These are phyloP conservation scores for Lactuca saligna DNA, from an alignment of 129 eudicot species.

Conservation along the genomic window DNA sequence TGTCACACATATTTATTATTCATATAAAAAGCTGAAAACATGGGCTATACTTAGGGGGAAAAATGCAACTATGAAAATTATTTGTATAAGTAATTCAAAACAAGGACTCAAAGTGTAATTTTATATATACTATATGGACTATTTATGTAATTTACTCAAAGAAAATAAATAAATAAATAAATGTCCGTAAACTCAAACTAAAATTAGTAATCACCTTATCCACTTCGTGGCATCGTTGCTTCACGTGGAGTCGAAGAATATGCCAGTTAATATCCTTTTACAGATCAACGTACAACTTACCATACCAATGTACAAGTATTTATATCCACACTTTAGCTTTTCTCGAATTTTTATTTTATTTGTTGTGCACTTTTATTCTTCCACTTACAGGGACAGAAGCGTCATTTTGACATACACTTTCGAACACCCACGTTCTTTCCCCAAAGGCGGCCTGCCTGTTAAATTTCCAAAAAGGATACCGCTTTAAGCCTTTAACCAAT, in stretches of 20 bases:
- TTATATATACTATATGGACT: background rate
- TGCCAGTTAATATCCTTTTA: slow-evolving; percentile 29
- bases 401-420: slow-evolving; percentile 35
- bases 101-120: background rate
- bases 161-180: background rate
- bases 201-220: slow-evolving; percentile 28
- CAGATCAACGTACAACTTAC: slow-evolving; percentile 32
- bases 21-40: too few species aligned
- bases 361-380: slow-evolving; percentile 18
- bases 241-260: slow-evolving; percentile 35
- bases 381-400: slow-evolving; percentile 25
- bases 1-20: too few species aligned
- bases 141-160: background rate
- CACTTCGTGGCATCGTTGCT: slow-evolving; percentile 21
- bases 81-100: too few species aligned
- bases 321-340: background rate
- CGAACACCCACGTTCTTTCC: slow-evolving; percentile 50
- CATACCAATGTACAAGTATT: slow-evolving; percentile 30
- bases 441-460: slow-evolving; percentile 52
- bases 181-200: background rate
- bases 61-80: too few species aligned
- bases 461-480: slow-evolving; percentile 38
- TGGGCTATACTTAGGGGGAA: too few species aligned
- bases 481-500: slow-evolving; percentile 22
- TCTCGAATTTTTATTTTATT: background rate